Base-by-base conservation (phyloP, 2,329 filamentous ascomycete species). In the Didymella exigua region DNA sequence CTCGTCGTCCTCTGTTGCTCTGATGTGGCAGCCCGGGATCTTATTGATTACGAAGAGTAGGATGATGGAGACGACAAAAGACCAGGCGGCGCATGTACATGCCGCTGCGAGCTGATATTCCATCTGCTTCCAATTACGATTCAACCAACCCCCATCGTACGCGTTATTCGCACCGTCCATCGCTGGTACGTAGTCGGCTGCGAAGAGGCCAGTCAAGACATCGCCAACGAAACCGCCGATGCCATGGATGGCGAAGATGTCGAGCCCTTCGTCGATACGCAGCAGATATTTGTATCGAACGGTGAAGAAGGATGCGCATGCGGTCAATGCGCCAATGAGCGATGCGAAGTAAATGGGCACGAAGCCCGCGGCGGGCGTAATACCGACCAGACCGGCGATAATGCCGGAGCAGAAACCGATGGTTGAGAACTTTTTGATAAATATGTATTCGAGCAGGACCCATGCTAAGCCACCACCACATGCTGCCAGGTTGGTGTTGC, bases 161-260 rank as follows among this genome's bases (percentile, higher is more conserved):
- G 76, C 60, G 1, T 77, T 77, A 5, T 75, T 79, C 3, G 74
- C 75, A 1, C 83, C 84, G 33, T 86, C 84, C 13, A 85, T 77
- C 6, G 78, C 77, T 2, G 79, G 78, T 2, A 85, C 79, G 65
- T 69, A 72, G 11, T 70, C 52, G 1, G 82, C 78, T 0, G 84
- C 84, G 47, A 86, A 86, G 26, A 86, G 75, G 2, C 84, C 84
- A 0, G 84, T 86, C 16, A 86, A 65, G 42, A 86, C 76, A 29
- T 82, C 79, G 14, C 84, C 84, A 0, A 86, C 77, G 58, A 82
- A 78, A 10, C 84, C 84, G n/a, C 84, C 84, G 2, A 86, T 73
- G 16, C 83, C 83, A 63, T 86, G 84, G 24, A 86, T 79, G 26
- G 82, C 82, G 56, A 85, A 86, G 44, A 86, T 83, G 54, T 86